These are phyloP conservation scores for Microbotryum intermedium DNA, from an alignment of 1,284 basidiomycete genomes.

Conservation along the genomic window DNA sequence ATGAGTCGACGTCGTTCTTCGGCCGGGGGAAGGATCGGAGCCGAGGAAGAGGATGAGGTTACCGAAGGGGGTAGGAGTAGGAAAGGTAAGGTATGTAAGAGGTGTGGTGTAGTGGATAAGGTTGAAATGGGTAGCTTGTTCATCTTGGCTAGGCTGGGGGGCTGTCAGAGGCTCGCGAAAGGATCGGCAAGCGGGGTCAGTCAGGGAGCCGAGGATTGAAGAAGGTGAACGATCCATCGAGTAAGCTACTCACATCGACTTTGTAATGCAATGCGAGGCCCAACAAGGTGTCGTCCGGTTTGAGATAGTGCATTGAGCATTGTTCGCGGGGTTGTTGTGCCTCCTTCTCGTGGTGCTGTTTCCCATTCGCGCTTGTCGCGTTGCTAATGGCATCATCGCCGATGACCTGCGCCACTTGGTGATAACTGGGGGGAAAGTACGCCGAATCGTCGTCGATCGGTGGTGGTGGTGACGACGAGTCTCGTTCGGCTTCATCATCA, in stretches of 20 bases:
- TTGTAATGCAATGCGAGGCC: conserved; percentile 57
- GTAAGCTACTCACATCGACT: conserved; percentile 49
- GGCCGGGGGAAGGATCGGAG: conserved; percentile 4
- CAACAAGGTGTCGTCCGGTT: conserved; percentile 53
- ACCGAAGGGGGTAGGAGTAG: conserved; percentile 48
- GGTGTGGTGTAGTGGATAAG: conserved; percentile 58
- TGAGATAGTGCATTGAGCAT: conserved; percentile 46
- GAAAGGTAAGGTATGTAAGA: conserved; percentile 58
- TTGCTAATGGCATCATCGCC: not conserved
- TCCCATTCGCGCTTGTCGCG: conserved; percentile 40
- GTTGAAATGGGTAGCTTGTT: conserved; percentile 59
- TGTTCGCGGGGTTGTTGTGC: not conserved
- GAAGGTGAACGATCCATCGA: not conserved
- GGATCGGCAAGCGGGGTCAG: not conserved
- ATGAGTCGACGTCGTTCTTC: conserved; percentile 21
- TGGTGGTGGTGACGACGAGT: not conserved
- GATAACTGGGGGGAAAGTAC: no score
- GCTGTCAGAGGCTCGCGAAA: conserved; percentile 40
- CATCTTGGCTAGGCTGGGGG: conserved; percentile 51
- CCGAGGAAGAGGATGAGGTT: conserved; percentile 21
- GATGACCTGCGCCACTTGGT: not conserved
- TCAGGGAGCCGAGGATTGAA: not conserved
- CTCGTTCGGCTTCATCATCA: conserved; percentile 45
- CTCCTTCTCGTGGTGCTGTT: not conserved
- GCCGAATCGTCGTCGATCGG: conserved; percentile 22